phyloP scores from a whole-genome alignment of 176 grass and related monocot genomes.

The Phoenix roebelenii region DNA sequence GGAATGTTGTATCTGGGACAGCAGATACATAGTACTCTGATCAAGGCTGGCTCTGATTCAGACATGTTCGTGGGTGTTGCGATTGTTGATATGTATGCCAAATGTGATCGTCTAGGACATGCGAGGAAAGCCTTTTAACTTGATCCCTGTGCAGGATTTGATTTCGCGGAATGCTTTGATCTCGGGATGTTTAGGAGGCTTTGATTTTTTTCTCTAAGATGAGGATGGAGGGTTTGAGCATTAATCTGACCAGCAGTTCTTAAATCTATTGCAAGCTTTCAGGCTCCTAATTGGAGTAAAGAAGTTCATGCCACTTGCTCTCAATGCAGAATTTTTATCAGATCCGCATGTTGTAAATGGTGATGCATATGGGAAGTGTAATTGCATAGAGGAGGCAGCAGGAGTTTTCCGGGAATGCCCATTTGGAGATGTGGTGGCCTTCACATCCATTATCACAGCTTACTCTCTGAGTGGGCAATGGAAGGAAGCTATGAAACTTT shows the following conservation, averaged over 20 bases:
- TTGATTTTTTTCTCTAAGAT: constrained; percentile 48
- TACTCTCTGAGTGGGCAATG: too few relatives aligned
- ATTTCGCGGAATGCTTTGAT: constrained; percentile 79
- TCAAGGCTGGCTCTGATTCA: constrained; percentile 46
- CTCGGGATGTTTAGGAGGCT: constrained; percentile 47
- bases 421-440: too few relatives aligned
- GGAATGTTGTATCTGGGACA: constrained; percentile 45
- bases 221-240: constrained; percentile 45
- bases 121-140: constrained; percentile 49
- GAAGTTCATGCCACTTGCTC: too few relatives aligned
- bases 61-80: constrained; percentile 53
- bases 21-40: constrained; percentile 86
- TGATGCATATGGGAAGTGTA: too few relatives aligned
- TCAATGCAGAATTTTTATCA: too few relatives aligned
- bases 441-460: too few relatives aligned
- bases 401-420: too few relatives aligned
- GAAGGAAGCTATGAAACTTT: too few relatives aligned
- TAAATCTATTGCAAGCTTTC: too few relatives aligned
- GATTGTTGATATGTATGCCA: constrained; percentile 72
- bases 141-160: constrained; percentile 36
- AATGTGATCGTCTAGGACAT: constrained; percentile 37
- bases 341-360: too few relatives aligned
- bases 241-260: constrained; percentile 43
- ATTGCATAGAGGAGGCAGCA: too few relatives aligned
- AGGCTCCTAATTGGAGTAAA: too few relatives aligned